These are phyloP conservation scores for Apium graveolens DNA, from an alignment of 129 eudicot genomes.

Conservation along the genomic window DNA sequence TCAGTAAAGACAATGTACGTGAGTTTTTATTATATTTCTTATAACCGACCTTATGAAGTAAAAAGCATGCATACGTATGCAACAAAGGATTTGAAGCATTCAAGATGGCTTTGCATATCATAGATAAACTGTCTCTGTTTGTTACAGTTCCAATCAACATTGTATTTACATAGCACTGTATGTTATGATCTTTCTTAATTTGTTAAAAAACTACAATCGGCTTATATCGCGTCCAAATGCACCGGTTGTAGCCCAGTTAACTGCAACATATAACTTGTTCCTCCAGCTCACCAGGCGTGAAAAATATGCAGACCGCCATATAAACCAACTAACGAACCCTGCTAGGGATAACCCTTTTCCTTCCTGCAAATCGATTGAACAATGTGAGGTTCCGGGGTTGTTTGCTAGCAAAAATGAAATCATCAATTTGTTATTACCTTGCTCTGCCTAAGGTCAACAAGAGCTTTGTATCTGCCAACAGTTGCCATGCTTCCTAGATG, in stretches of 20 bases:
- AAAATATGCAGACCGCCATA: slow-evolving; percentile 97
- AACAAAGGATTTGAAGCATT: background rate
- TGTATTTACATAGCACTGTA: background rate
- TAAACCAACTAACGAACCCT: slow-evolving; percentile 82
- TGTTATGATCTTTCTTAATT: background rate
- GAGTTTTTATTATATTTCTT: too few species aligned
- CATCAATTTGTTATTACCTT: slow-evolving; percentile 46
- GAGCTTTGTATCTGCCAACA: slow-evolving; percentile 90
- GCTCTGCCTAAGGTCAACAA: slow-evolving; percentile 96
- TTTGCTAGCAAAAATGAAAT: background rate
- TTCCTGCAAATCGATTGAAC: slow-evolving; percentile 35
- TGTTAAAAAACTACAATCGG: slow-evolving; percentile 40
- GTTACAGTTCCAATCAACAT: background rate
- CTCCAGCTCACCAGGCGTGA: slow-evolving; percentile 97
- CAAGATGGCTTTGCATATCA: background rate
- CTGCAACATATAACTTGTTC: slow-evolving; percentile 80
- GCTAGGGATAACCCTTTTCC: slow-evolving; percentile 81
- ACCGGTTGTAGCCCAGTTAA: slow-evolving; percentile 82
- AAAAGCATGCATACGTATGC: background rate
- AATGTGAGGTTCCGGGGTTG: background rate
- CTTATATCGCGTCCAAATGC: slow-evolving; percentile 95
- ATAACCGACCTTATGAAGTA: background rate
- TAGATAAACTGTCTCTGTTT: background rate
- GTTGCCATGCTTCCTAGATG: slow-evolving; percentile 99
- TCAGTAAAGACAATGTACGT: background rate